A percentile compares a stretch with the other conserved stretches of the same genome.
phyloP scores from a whole-genome alignment of 352 stramenopile genomes.

The Phytopythium aichiense region DNA sequence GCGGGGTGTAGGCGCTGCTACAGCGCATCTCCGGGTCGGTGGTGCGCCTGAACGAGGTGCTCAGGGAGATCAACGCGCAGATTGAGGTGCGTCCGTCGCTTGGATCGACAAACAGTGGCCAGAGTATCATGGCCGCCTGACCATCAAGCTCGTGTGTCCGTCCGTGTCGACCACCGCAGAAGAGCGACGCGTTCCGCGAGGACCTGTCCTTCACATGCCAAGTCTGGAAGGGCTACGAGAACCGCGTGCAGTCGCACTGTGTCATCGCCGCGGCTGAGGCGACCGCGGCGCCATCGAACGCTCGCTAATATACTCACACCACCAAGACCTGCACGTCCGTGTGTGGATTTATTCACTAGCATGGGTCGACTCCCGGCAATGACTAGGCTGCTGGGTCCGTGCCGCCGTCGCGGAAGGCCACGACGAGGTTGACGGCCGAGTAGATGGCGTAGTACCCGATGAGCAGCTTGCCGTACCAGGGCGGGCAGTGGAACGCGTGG shows the following conservation, averaged over 20 bases:
- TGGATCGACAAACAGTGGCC: not conserved
- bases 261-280: slow-evolving; percentile 16
- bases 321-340: not conserved
- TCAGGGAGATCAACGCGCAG: slow-evolving; percentile 84
- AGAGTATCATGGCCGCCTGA: too few relatives aligned
- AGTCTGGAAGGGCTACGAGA: slow-evolving; percentile 84
- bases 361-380: not conserved
- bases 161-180: slow-evolving; percentile 22
- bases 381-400: not conserved
- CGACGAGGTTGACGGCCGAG: slow-evolving; percentile 59
- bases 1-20: slow-evolving; percentile 40
- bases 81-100: slow-evolving; percentile 46
- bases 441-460: slow-evolving; percentile 68
- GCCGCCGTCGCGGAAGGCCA: slow-evolving; percentile 33
- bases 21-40: slow-evolving; percentile 78
- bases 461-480: slow-evolving; percentile 71
- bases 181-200: slow-evolving; percentile 72
- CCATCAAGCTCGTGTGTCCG: too few relatives aligned
- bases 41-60: slow-evolving; percentile 68
- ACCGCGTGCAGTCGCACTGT: slow-evolving; percentile 72
- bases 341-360: not conserved
- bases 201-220: slow-evolving; percentile 70
- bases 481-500: slow-evolving; percentile 53
- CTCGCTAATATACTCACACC: not conserved
- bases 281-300: not conserved